Evolutionary conservation across 2,329 filamentous ascomycete genomes (phyloP).

Genomic region (Neopestalotiopsis sp.): DNA sequence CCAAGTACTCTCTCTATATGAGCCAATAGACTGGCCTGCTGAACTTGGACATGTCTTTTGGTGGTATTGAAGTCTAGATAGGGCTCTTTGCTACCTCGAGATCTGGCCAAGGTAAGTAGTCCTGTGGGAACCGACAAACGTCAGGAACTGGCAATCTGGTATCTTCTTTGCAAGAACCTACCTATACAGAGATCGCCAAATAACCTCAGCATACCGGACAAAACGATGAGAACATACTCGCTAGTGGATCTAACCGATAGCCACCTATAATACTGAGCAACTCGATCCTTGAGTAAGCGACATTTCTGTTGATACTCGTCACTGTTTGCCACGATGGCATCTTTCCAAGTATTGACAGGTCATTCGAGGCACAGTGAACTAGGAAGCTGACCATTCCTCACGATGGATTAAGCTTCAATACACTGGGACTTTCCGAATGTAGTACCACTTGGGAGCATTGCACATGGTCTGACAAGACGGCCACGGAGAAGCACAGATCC

Average conservation of each 20-base stretch:
- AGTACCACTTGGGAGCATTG: background rate
- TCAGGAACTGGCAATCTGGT: too few species aligned
- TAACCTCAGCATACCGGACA: background rate
- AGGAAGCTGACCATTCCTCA: background rate
- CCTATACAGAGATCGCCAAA: background rate
- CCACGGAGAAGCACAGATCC: background rate
- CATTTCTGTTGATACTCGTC: background rate
- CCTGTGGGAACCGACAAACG: too few species aligned
- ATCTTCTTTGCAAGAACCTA: too few species aligned
- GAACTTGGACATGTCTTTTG: too few species aligned
- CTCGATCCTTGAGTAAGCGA: background rate
- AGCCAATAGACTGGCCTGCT: too few species aligned
- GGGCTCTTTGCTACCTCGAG: too few species aligned
- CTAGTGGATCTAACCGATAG: background rate
- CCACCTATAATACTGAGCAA: background rate
- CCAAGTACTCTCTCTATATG: too few species aligned
- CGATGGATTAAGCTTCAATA: background rate
- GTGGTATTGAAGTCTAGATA: too few species aligned
- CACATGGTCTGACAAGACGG: background rate
- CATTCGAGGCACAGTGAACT: too few species aligned
- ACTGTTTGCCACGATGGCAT: background rate
- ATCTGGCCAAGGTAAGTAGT: too few species aligned
- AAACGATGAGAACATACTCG: background rate
- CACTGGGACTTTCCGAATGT: background rate
- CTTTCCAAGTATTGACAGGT: too few species aligned